Conservation (phyloP, 345 rosid species). For the Odontarrhena argentea region DNA sequence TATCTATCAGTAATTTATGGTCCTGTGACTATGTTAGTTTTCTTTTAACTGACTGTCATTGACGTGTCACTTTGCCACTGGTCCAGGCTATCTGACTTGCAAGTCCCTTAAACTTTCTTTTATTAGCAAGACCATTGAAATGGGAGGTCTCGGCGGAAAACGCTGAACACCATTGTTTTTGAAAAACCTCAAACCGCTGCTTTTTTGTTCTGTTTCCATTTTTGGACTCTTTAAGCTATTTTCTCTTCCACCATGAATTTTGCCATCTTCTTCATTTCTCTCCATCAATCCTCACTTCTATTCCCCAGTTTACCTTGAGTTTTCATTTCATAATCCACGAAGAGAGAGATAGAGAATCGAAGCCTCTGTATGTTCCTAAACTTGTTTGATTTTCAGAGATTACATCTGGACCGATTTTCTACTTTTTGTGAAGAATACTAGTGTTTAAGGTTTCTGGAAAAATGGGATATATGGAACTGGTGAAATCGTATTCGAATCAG, state of each 20-base stretch:
- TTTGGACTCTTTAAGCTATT: conserved; percentile 23
- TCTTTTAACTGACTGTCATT: too few species aligned
- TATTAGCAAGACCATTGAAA: conserved; percentile 24
- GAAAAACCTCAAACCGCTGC: conserved; percentile 18
- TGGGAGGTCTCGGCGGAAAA: conserved; percentile 18
- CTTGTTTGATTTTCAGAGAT: conserved; percentile 4
- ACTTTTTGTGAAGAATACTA: background rate
- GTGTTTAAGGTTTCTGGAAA: background rate
- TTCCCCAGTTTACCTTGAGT: conserved; percentile 7
- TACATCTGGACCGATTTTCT: background rate
- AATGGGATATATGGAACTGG: conserved; percentile 42
- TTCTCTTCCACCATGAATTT: background rate
- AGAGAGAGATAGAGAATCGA: background rate
- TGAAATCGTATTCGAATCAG: conserved; percentile 28
- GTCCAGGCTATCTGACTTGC: background rate
- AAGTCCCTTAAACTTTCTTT: conserved; percentile 23
- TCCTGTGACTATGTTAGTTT: too few species aligned
- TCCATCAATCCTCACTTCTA: conserved; percentile 17
- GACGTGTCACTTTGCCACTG: background rate
- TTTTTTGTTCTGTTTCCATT: conserved; percentile 17
- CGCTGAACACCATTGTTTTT: conserved; percentile 14
- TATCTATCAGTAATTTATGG: too few species aligned
- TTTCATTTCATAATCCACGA: background rate
- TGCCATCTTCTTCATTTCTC: conserved; percentile 14
- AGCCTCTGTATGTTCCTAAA: background rate